phyloP scores from a whole-genome alignment of 2,329 filamentous ascomycete genomes.

The Onygena corvina region DNA sequence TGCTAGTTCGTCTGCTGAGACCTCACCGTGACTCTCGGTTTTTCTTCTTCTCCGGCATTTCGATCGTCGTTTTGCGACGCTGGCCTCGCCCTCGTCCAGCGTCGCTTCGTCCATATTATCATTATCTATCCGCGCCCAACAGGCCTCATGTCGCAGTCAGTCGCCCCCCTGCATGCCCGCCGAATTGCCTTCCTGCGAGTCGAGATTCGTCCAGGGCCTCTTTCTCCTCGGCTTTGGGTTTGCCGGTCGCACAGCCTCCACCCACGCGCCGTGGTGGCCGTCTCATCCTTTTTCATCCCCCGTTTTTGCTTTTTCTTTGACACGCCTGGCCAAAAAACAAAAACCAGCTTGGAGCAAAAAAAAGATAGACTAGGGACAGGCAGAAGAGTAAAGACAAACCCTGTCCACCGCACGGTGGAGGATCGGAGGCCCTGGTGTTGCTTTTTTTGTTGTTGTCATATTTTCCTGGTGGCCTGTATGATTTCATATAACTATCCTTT shows the following conservation, averaged over 20 bases:
- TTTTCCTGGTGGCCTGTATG: neutral
- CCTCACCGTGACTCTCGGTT: too few relatives aligned
- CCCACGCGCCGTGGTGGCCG: neutral
- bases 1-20: too few relatives aligned
- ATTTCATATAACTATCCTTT: conserved; percentile 4
- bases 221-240: too few relatives aligned
- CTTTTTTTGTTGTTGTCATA: conserved; percentile 2
- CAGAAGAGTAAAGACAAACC: neutral
- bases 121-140: too few relatives aligned
- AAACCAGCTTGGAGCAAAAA: neutral
- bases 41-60: too few relatives aligned
- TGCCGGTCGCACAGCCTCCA: neutral
- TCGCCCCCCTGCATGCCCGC: neutral
- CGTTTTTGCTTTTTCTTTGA: neutral
- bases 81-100: too few relatives aligned
- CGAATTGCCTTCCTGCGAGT: too few relatives aligned
- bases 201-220: too few relatives aligned
- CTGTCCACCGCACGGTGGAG: conserved; percentile 2
- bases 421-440: neutral
- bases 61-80: too few relatives aligned
- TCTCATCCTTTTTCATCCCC: neutral
- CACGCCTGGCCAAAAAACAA: neutral
- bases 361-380: neutral
- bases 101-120: too few relatives aligned
- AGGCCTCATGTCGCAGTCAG: neutral